Conservation (phyloP, 108 stramenopile species). For the Mediolabrus comicus region DNA sequence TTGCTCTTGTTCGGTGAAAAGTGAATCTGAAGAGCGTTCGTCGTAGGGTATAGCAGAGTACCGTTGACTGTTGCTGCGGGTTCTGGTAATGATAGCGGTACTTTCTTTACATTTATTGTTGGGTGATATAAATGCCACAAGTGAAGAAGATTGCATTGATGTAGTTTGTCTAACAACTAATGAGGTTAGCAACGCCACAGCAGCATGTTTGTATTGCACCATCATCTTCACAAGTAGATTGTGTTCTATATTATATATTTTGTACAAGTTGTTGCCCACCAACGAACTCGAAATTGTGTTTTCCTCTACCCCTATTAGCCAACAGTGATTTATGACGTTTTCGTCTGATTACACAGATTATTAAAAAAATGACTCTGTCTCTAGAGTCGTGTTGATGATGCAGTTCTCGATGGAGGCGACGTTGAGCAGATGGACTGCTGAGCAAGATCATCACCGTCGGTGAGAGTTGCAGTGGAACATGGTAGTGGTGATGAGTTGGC, state of each 20-base stretch:
- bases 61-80: slow-evolving; percentile 23
- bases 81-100: neutral
- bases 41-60: slow-evolving; percentile 47
- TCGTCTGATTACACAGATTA: neutral
- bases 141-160: neutral
- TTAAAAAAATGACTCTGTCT: too few species aligned
- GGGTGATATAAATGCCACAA: neutral
- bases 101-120: neutral
- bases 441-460: neutral
- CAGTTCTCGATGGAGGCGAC: neutral
- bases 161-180: neutral
- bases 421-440: neutral
- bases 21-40: slow-evolving; percentile 11
- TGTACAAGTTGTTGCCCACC: too few species aligned
- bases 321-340: too few species aligned
- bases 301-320: too few species aligned
- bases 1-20: neutral
- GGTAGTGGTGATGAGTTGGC: neutral
- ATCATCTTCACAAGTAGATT: neutral
- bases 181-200: neutral
- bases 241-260: neutral
- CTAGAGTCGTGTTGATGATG: too few species aligned
- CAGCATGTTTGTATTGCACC: slow-evolving; percentile 1
- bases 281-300: too few species aligned
- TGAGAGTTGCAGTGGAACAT: neutral